phyloP scores from a whole-genome alignment of 345 rosid species.

The Bruguiera sexangula region DNA sequence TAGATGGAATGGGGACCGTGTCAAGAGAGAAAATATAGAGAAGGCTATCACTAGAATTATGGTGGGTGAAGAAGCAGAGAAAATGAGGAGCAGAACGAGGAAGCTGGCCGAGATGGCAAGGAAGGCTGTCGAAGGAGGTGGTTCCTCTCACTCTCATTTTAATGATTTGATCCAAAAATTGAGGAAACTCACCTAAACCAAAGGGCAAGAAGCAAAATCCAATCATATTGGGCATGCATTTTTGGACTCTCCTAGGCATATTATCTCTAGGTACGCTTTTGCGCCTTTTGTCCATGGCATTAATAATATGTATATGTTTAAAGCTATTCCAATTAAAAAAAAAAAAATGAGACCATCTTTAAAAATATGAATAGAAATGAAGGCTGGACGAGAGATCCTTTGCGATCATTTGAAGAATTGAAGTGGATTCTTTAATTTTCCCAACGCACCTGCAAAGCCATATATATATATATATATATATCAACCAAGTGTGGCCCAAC shows the following conservation, averaged over 20 bases:
- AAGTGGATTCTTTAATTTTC: no score
- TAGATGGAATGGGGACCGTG: background rate
- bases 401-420: no score
- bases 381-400: no score
- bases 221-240: background rate
- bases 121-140: slow-evolving; percentile 34
- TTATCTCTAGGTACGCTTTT: background rate
- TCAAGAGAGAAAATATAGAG: background rate
- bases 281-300: background rate
- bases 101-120: slow-evolving; percentile 23
- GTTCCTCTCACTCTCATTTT: slow-evolving; percentile 32
- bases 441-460: no score
- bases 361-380: no score
- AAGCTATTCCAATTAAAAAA: no score
- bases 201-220: no score
- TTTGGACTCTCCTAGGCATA: background rate
- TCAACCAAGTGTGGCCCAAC: no score
- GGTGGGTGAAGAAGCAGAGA: slow-evolving; percentile 30
- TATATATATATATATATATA: no score
- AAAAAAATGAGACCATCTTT: no score
- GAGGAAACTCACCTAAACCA: background rate
- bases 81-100: slow-evolving; percentile 29
- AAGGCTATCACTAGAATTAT: slow-evolving; percentile 15
- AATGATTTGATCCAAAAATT: slow-evolving; percentile 31
- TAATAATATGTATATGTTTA: no score